A percentile compares a stretch with the other conserved stretches of the same genome.
Conservation (phyloP, 345 rosid species). For the Eucalyptus leucophloia region DNA sequence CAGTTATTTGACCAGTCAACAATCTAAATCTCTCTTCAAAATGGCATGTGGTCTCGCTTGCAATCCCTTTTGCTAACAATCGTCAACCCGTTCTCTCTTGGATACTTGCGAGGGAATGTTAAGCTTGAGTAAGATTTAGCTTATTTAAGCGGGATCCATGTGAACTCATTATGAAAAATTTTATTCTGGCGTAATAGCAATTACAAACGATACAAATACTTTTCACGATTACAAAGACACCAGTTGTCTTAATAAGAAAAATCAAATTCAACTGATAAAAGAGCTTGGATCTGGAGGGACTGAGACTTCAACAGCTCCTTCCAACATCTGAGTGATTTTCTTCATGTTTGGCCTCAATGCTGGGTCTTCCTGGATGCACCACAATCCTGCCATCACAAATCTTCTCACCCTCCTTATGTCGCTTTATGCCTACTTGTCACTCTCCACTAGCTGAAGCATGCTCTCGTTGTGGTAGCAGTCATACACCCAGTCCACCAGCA, state of each 20-base stretch:
- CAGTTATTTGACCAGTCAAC: no score
- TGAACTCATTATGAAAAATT: neutral
- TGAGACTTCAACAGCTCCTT: neutral
- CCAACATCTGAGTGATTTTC: neutral
- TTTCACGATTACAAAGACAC: neutral
- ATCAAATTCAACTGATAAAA: neutral
- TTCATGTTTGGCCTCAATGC: neutral
- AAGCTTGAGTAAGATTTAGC: no score
- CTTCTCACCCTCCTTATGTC: neutral
- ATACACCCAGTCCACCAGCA: neutral
- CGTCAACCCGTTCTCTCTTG: no score
- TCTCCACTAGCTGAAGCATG: neutral
- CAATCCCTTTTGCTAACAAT: no score
- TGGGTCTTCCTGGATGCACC: neutral
- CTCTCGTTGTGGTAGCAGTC: neutral
- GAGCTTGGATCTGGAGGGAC: neutral
- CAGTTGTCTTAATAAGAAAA: neutral
- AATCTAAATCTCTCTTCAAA: no score
- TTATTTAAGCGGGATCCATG: conserved; percentile 10
- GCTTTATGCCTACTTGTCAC: neutral
- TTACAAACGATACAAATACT: neutral
- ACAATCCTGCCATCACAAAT: neutral
- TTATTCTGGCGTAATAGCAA: conserved; percentile 2
- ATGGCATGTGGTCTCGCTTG: no score
- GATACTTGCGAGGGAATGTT: no score